A percentile compares a stretch with the other conserved stretches of the same genome.
These are phyloP conservation scores for Neohortaea acidophila DNA, from an alignment of 495 filamentous ascomycete species.

Conservation along the genomic window DNA sequence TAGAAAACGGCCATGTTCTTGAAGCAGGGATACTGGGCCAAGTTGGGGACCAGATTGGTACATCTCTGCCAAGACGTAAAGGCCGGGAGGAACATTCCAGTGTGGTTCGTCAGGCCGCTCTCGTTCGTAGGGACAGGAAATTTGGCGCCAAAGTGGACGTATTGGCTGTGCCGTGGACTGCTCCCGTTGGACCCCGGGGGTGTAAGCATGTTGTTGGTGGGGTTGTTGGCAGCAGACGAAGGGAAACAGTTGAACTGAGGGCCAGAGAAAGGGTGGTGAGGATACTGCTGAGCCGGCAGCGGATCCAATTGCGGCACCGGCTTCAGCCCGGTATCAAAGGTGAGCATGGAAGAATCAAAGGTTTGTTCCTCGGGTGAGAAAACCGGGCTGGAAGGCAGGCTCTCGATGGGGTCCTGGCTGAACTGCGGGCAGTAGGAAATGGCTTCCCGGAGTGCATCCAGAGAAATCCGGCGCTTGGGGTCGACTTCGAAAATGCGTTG, in stretches of 20 bases:
- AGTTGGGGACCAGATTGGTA: background rate
- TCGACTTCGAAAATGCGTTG: slow-evolving; percentile 80
- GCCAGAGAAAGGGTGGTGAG: background rate
- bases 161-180: slow-evolving; percentile 2
- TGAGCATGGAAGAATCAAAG: background rate
- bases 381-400: slow-evolving; percentile 4
- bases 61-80: slow-evolving; percentile 3
- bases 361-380: slow-evolving; percentile 9
- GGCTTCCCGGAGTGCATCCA: slow-evolving; percentile 62
- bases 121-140: background rate
- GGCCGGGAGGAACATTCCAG: slow-evolving; percentile 2
- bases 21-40: slow-evolving; percentile 1
- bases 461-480: slow-evolving; percentile 69
- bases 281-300: slow-evolving; percentile 13
- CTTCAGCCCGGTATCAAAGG: background rate
- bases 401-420: slow-evolving; percentile 31
- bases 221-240: background rate
- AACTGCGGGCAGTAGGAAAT: slow-evolving; percentile 66
- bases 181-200: background rate
- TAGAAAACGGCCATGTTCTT: slow-evolving; percentile 1
- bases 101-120: background rate
- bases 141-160: background rate
- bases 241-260: background rate
- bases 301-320: slow-evolving; percentile 11
- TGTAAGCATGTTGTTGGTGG: slow-evolving; percentile 2